A percentile compares a stretch with the other conserved stretches of the same genome.
Conservation (phyloP, 2,329 filamentous ascomycete genomes). For the Sordariomycetes sp. region DNA sequence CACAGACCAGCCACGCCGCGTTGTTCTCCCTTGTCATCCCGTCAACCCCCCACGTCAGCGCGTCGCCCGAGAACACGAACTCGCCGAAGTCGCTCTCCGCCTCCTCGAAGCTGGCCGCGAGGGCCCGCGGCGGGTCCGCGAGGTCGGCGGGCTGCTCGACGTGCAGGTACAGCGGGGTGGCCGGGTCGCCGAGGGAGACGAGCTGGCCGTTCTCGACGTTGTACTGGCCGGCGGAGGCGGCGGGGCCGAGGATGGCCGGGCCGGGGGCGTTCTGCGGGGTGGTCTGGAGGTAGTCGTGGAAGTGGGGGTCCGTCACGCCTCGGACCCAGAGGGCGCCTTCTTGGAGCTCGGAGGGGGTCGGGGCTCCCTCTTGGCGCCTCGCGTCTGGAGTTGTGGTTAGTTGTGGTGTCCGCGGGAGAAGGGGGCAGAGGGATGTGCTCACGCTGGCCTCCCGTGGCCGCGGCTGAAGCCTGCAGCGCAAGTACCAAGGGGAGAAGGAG, state of each 20-base stretch:
- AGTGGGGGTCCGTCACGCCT: conserved; percentile 41
- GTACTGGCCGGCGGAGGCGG: conserved; percentile 42
- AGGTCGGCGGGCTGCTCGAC: conserved; percentile 30
- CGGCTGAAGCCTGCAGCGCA: neutral
- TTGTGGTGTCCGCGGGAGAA: neutral
- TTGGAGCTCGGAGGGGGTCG: conserved; percentile 1
- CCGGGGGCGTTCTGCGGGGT: conserved; percentile 23
- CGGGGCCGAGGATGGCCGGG: conserved; percentile 31
- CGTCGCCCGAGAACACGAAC: conserved; percentile 43
- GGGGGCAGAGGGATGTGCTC: neutral
- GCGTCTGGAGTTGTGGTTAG: neutral
- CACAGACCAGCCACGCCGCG: conserved; percentile 44
- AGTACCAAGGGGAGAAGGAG: neutral
- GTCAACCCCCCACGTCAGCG: conserved; percentile 36
- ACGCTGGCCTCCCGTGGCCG: conserved; percentile 2
- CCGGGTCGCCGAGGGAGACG: conserved; percentile 16
- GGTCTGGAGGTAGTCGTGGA: conserved; percentile 36
- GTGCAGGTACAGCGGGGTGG: conserved; percentile 25
- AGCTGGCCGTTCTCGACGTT: conserved; percentile 40
- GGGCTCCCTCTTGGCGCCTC: neutral
- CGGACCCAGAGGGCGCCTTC: conserved; percentile 32
- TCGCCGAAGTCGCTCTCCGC: conserved; percentile 38
- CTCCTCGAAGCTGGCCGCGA: conserved; percentile 35
- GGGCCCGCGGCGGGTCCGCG: conserved; percentile 23
- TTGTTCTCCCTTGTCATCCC: conserved; percentile 35